Evolutionary conservation across 352 stramenopile species (phyloP).

Genomic region (Phytophthora sojae): DNA sequence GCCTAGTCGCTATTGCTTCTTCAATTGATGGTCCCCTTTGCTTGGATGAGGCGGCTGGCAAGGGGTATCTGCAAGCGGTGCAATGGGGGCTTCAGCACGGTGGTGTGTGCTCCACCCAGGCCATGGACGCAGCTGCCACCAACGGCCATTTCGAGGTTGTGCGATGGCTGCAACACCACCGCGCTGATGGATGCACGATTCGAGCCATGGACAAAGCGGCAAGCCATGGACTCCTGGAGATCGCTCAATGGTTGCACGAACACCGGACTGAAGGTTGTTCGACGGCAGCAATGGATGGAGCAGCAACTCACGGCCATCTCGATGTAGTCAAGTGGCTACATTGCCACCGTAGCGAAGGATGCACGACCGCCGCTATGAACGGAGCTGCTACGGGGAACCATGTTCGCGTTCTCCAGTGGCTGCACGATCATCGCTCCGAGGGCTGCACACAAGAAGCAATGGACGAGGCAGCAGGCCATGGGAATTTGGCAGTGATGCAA

Average conservation of each 20-base stretch:
- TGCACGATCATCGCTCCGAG: conserved; percentile 31
- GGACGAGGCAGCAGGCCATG: conserved; percentile 14
- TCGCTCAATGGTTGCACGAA: conserved; percentile 32
- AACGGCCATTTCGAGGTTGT: conserved; percentile 36
- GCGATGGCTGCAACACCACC: conserved; percentile 32
- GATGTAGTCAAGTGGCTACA: conserved; percentile 47
- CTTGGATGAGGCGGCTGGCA: conserved; percentile 28
- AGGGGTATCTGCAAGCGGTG: conserved; percentile 30
- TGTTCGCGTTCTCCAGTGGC: conserved; percentile 33
- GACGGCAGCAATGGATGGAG: conserved; percentile 40
- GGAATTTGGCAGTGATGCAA: conserved; percentile 27
- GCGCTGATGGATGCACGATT: conserved; percentile 23
- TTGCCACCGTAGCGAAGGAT: conserved; percentile 36
- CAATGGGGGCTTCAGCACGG: conserved; percentile 31
- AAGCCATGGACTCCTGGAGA: conserved; percentile 21
- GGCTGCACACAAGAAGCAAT: conserved; percentile 26
- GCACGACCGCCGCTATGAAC: conserved; percentile 39
- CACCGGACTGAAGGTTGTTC: conserved; percentile 30
- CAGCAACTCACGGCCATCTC: conserved; percentile 36
- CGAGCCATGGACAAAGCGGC: conserved; percentile 30
- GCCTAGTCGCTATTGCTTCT: conserved; percentile 17
- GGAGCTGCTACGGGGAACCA: conserved; percentile 28
- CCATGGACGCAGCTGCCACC: conserved; percentile 34
- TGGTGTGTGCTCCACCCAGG: conserved; percentile 16
- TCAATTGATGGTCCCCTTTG: conserved; percentile 22